A percentile compares a stretch with the other conserved stretches of the same genome.
Conservation (phyloP, 2,329 filamentous ascomycete genomes). For the Neoascochyta sp. region DNA sequence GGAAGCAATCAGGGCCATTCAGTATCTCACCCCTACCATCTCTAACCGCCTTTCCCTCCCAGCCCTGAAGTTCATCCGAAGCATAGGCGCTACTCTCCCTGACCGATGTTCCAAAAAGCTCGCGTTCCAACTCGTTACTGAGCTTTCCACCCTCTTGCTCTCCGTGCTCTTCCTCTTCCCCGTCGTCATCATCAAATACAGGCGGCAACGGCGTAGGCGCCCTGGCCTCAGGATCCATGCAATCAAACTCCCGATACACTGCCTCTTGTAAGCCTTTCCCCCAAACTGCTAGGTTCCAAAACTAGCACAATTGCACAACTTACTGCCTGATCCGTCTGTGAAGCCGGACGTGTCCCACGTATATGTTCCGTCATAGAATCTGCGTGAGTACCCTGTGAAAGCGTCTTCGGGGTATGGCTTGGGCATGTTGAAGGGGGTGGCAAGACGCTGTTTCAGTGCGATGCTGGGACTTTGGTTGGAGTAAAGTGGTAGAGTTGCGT, state of each 20-base stretch:
- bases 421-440: no score
- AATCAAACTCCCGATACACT: conserved; percentile 18
- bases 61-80: no score
- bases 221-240: conserved; percentile 12
- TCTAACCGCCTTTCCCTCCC: no score
- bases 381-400: conserved; percentile 21
- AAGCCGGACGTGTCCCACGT: conserved; percentile 23
- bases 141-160: not conserved
- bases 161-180: not conserved
- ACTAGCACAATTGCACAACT: no score
- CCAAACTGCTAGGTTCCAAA: no score
- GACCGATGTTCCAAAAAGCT: not conserved
- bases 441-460: no score
- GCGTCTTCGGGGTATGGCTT: conserved; percentile 3
- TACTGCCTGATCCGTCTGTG: conserved; percentile 22
- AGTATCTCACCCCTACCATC: no score
- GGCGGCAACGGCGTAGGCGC: conserved; percentile 22
- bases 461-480: no score
- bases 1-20: not conserved
- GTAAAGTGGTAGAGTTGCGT: no score
- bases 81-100: no score
- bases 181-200: conserved; percentile 7
- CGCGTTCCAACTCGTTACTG: not conserved
- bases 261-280: conserved; percentile 2
- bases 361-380: conserved; percentile 32